Conservation (phyloP, 129 eudicot genomes). For the Escallonia rubra region DNA sequence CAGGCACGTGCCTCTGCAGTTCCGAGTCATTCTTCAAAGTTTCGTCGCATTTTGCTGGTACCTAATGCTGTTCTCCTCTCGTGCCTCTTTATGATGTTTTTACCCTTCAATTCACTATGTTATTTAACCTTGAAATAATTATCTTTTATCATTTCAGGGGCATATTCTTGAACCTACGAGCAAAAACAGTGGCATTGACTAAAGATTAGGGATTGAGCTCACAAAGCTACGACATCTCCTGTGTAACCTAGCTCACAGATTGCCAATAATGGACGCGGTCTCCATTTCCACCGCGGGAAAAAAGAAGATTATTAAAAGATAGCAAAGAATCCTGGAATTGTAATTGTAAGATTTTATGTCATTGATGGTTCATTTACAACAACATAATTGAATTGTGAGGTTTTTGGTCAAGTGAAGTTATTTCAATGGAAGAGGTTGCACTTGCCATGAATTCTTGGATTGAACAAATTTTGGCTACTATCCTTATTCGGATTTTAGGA, state of each 20-base stretch:
- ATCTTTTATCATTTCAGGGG: conserved; percentile 47
- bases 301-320: no score
- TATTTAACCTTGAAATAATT: neutral
- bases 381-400: neutral
- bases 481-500: no score
- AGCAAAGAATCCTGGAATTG: neutral
- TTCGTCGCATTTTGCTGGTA: conserved; percentile 86
- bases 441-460: neutral
- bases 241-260: neutral
- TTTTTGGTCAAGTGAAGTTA: neutral
- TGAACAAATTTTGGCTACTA: no score
- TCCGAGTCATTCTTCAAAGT: conserved; percentile 89
- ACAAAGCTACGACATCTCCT: neutral
- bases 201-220: conserved; percentile 36
- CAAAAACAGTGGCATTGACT: conserved; percentile 51
- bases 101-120: neutral
- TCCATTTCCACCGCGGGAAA: neutral
- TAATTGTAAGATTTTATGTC: conserved; percentile 1
- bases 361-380: conserved; percentile 13
- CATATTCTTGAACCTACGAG: conserved; percentile 79
- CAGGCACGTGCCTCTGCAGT: conserved; percentile 83
- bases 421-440: neutral
- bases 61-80: neutral
- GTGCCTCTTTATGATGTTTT: neutral
- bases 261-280: conserved; percentile 1